Conservation (phyloP, 2,329 filamentous ascomycete species). For the Aspergillus sp. region DNA sequence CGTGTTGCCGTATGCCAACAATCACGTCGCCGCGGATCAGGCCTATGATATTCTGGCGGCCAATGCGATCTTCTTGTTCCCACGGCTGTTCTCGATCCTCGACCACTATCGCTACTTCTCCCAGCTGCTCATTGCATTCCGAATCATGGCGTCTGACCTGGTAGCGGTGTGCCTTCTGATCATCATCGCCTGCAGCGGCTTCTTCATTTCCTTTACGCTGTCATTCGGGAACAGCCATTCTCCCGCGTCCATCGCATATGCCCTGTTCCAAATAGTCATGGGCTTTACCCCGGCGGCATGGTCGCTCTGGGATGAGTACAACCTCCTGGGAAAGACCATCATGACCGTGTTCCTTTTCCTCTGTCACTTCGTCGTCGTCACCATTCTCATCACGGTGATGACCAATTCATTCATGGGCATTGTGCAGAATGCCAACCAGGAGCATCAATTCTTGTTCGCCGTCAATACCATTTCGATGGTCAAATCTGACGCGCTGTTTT, state of each 20-base stretch:
- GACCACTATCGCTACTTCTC: constrained; percentile 97
- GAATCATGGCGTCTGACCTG: constrained; percentile 85
- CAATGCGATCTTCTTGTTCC: constrained; percentile 80
- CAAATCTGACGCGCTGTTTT: constrained; percentile 94
- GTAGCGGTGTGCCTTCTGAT: constrained; percentile 77
- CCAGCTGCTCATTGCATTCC: constrained; percentile 84
- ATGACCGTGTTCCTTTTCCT: constrained; percentile 81
- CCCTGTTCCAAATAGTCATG: constrained; percentile 89
- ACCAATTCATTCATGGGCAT: constrained; percentile 96
- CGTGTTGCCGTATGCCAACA: constrained; percentile 62
- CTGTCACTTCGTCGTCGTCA: constrained; percentile 89
- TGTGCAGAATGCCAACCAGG: constrained; percentile 84
- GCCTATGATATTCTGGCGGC: constrained; percentile 92
- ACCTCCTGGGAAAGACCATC: constrained; percentile 64
- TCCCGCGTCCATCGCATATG: constrained; percentile 69
- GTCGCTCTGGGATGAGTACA: constrained; percentile 78
- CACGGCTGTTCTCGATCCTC: constrained; percentile 81
- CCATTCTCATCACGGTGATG: constrained; percentile 88
- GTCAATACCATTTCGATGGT: constrained; percentile 98
- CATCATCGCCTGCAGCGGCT: constrained; percentile 80
- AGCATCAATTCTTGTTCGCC: constrained; percentile 86
- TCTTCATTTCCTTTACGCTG: constrained; percentile 87
- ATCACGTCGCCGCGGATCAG: constrained; percentile 64
- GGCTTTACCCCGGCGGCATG: constrained; percentile 92
- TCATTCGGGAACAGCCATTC: constrained; percentile 64